Percentiles rank a stretch among this genome's conserved stretches.
Conservation (phyloP, 352 stramenopile species). For the Phytophthora sp. region DNA sequence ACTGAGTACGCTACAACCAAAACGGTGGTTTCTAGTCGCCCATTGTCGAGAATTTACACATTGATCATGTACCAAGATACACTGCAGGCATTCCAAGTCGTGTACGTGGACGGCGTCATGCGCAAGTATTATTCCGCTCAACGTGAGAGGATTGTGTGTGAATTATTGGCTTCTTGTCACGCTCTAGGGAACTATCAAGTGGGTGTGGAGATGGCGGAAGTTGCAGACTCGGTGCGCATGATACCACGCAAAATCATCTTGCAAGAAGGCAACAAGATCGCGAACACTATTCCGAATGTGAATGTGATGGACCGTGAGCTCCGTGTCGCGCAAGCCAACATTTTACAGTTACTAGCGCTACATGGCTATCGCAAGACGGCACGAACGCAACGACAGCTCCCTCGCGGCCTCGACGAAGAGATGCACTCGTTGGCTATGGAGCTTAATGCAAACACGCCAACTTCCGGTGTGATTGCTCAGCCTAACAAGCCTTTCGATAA, state of each 20-base stretch:
- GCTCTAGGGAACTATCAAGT: constrained; percentile 75
- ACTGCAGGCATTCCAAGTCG: constrained; percentile 70
- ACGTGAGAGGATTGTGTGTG: constrained; percentile 77
- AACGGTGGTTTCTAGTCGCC: constrained; percentile 70
- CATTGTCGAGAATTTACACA: constrained; percentile 72
- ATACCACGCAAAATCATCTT: constrained; percentile 79
- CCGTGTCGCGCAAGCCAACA: constrained; percentile 63
- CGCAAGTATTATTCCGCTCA: constrained; percentile 72
- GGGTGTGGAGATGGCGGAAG: constrained; percentile 53
- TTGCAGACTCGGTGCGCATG: constrained; percentile 69
- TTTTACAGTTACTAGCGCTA: constrained; percentile 63
- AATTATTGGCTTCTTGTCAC: constrained; percentile 79
- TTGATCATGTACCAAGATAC: constrained; percentile 72
- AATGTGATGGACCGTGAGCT: constrained; percentile 75
- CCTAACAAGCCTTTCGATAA: constrained; percentile 84
- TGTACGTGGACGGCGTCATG: constrained; percentile 76
- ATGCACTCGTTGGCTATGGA: constrained; percentile 80
- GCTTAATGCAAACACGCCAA: constrained; percentile 81
- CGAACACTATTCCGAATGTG: constrained; percentile 42
- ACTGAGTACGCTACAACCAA: constrained; percentile 61
- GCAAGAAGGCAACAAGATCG: constrained; percentile 61
- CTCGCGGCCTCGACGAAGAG: constrained; percentile 69
- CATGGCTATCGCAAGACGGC: constrained; percentile 72
- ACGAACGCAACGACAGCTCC: constrained; percentile 65
- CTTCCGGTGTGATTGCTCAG: constrained; percentile 71